Evolutionary conservation across 1,284 basidiomycete genomes (phyloP).

Genomic region (Trametes pubescens): DNA sequence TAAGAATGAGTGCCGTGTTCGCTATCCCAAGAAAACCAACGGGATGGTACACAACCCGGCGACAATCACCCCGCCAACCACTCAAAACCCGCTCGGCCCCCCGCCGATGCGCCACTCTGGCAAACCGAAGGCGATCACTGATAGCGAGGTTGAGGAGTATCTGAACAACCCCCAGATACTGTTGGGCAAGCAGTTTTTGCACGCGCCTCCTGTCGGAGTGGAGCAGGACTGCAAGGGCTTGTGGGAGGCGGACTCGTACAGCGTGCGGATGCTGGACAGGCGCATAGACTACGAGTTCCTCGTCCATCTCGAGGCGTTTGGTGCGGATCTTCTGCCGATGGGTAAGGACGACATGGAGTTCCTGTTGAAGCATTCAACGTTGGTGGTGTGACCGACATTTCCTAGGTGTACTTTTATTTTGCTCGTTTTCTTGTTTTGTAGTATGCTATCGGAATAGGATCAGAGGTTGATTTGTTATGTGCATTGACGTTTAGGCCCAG

Average conservation of each 20-base stretch:
- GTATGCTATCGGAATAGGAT: too few species aligned
- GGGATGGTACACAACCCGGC: not conserved
- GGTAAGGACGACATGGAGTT: slow-evolving; percentile 6
- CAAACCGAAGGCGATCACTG: slow-evolving; percentile 4
- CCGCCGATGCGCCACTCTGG: slow-evolving; percentile 2
- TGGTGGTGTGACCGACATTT: not conserved
- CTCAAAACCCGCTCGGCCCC: not conserved
- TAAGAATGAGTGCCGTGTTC: not conserved
- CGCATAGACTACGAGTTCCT: slow-evolving; percentile 19
- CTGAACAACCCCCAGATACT: slow-evolving; percentile 10
- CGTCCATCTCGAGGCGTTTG: slow-evolving; percentile 9
- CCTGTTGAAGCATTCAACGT: slow-evolving; percentile 12
- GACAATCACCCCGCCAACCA: slow-evolving; percentile 1
- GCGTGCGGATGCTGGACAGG: slow-evolving; percentile 10
- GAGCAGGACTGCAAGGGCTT: slow-evolving; percentile 14
- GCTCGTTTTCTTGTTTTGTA: too few species aligned
- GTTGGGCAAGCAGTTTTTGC: slow-evolving; percentile 15
- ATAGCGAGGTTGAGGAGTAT: slow-evolving; percentile 3
- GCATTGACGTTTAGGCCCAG: too few species aligned
- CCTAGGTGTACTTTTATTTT: too few species aligned
- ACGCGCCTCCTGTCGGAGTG: slow-evolving; percentile 1
- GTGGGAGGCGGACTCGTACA: slow-evolving; percentile 21
- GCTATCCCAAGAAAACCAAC: not conserved
- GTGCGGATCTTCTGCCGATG: slow-evolving; percentile 11
- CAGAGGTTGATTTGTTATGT: too few species aligned